Evolutionary conservation across 495 filamentous ascomycete genomes (phyloP).

Genomic region (Penicillium nucicola): DNA sequence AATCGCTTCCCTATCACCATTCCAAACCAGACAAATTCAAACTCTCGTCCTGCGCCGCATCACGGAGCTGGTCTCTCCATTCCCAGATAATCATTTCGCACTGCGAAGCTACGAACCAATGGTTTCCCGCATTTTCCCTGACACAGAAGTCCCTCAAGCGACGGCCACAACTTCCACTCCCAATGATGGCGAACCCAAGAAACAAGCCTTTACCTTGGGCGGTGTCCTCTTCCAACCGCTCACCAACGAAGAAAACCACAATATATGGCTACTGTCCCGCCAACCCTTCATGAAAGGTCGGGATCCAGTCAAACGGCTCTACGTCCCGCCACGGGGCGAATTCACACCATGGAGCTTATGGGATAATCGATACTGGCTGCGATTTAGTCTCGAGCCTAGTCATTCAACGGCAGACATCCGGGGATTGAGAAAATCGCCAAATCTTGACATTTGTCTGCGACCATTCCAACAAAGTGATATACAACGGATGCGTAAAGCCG

Average conservation of each 20-base stretch:
- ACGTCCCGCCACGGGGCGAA: slow-evolving; percentile 3
- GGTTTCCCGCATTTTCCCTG: slow-evolving; percentile 23
- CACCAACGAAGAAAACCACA: slow-evolving; percentile 12
- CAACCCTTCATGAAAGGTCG: slow-evolving; percentile 43
- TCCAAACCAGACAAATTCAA: slow-evolving; percentile 20
- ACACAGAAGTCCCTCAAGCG: slow-evolving; percentile 14
- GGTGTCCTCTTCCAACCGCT: slow-evolving; percentile 55
- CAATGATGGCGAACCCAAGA: slow-evolving; percentile 25
- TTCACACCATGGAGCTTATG: slow-evolving; percentile 50
- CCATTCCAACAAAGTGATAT: slow-evolving; percentile 51
- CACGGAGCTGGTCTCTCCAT: slow-evolving; percentile 43
- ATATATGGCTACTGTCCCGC: slow-evolving; percentile 49
- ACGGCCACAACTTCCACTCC: background rate
- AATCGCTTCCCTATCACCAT: slow-evolving; percentile 6
- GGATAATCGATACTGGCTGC: slow-evolving; percentile 85
- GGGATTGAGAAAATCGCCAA: background rate
- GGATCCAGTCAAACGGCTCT: slow-evolving; percentile 11
- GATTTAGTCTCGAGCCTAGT: slow-evolving; percentile 32
- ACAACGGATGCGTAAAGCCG: slow-evolving; percentile 15
- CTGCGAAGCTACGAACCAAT: slow-evolving; percentile 32
- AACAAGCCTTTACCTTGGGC: slow-evolving; percentile 49
- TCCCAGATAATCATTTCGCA: slow-evolving; percentile 33
- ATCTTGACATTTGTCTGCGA: slow-evolving; percentile 37
- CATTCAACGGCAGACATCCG: background rate
- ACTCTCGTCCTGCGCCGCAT: slow-evolving; percentile 39